A percentile compares a stretch with the other conserved stretches of the same genome.
Conservation (phyloP, 305 asterid species). For the Andrographis paniculata region DNA sequence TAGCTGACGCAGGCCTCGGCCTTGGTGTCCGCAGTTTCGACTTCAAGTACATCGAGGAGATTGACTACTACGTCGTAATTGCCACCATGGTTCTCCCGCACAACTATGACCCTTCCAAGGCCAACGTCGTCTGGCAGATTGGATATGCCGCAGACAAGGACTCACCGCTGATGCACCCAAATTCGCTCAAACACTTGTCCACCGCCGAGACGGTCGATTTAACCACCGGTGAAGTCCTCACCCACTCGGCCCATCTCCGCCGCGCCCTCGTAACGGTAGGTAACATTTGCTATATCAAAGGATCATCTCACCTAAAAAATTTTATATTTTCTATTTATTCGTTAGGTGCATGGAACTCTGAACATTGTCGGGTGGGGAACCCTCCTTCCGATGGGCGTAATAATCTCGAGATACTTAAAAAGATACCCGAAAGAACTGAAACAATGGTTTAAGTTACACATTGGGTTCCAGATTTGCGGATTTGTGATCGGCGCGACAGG, state of each 20-base stretch:
- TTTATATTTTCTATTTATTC: too few species aligned
- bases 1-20: constrained; percentile 15
- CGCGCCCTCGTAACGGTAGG: constrained; percentile 29
- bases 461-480: constrained; percentile 33
- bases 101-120: constrained; percentile 18
- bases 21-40: constrained; percentile 14
- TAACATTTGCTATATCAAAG: background rate
- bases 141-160: constrained; percentile 21
- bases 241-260: constrained; percentile 11
- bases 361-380: constrained; percentile 60
- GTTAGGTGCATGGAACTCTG: constrained; percentile 23
- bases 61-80: constrained; percentile 18
- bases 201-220: constrained; percentile 32
- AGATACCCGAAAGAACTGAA: constrained; percentile 10
- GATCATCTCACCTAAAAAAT: background rate
- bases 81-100: constrained; percentile 28
- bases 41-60: constrained; percentile 3
- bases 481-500: constrained; percentile 32
- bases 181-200: constrained; percentile 23
- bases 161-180: constrained; percentile 31
- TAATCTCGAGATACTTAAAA: constrained; percentile 35
- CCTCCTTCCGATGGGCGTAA: constrained; percentile 41
- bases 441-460: constrained; percentile 25
- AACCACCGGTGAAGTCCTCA: background rate
- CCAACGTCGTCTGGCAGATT: constrained; percentile 45